Evolutionary conservation across 2,329 filamentous ascomycete genomes (phyloP).

Genomic region (Tricladium varicosporioides): DNA sequence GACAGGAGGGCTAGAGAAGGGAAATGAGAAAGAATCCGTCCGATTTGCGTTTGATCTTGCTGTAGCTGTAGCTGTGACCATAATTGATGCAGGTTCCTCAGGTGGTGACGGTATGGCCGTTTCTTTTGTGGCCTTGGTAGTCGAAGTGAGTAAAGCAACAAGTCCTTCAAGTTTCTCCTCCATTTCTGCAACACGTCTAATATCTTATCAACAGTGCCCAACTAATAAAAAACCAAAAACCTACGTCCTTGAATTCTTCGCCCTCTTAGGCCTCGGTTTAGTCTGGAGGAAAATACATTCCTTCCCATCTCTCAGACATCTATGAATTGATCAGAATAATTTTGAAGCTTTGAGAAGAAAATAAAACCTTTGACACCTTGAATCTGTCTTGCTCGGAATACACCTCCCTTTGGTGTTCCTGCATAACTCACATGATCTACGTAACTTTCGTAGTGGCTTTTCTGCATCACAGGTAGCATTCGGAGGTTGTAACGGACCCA

Average conservation of each 20-base stretch:
- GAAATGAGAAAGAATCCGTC: neutral
- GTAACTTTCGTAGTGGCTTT: conserved; percentile 8
- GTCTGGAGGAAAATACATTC: conserved; percentile 46
- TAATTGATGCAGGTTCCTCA: neutral
- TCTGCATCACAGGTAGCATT: neutral
- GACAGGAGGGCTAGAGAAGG: neutral
- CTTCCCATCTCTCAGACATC: conserved; percentile 18
- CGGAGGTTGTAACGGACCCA: neutral
- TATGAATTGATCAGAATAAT: neutral
- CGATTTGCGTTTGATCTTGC: neutral
- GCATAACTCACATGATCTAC: conserved; percentile 50
- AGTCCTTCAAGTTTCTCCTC: conserved; percentile 32
- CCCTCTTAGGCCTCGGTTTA: conserved; percentile 47
- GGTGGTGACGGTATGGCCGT: neutral
- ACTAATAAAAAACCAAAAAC: conserved; percentile 18
- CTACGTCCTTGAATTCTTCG: conserved; percentile 44
- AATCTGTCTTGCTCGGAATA: conserved; percentile 44
- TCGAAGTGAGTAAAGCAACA: conserved; percentile 15
- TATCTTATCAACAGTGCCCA: neutral
- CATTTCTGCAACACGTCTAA: conserved; percentile 34
- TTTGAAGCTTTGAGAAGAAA: conserved; percentile 40
- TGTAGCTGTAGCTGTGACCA: neutral
- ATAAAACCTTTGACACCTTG: conserved; percentile 53
- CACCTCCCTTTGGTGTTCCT: conserved; percentile 54
- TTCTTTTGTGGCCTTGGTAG: conserved; percentile 15